phyloP scores from a whole-genome alignment of 1,284 basidiomycete species.

The Cryptococcus sp. region DNA sequence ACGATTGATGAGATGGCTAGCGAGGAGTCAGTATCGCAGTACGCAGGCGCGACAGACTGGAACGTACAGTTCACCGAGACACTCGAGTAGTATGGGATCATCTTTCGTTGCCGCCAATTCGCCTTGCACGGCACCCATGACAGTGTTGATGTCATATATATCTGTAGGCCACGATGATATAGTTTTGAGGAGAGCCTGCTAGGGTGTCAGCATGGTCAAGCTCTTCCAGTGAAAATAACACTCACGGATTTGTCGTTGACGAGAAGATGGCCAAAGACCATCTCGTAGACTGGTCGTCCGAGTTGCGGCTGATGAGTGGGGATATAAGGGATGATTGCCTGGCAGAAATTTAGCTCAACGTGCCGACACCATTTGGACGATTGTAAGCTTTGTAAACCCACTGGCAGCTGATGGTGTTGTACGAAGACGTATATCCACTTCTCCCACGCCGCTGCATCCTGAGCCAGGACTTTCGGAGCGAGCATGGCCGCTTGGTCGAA shows the following conservation, averaged over 20 bases:
- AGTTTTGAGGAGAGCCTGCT: slow-evolving; percentile 70
- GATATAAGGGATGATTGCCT: slow-evolving; percentile 86
- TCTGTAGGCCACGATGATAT: slow-evolving; percentile 86
- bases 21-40: not conserved
- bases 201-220: not conserved
- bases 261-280: slow-evolving; percentile 88
- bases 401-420: slow-evolving; percentile 76
- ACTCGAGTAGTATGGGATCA: slow-evolving; percentile 77
- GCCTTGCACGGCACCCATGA: slow-evolving; percentile 83
- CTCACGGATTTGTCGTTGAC: slow-evolving; percentile 71
- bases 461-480: slow-evolving; percentile 83
- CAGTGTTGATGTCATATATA: slow-evolving; percentile 84
- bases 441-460: slow-evolving; percentile 83
- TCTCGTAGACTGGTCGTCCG: slow-evolving; percentile 85
- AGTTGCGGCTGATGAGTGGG: slow-evolving; percentile 81
- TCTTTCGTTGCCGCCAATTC: slow-evolving; percentile 70
- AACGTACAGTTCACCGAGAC: slow-evolving; percentile 81
- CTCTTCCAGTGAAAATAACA: slow-evolving; percentile 7
- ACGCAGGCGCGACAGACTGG: not conserved
- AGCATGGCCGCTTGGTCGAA: slow-evolving; percentile 79
- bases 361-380: not conserved
- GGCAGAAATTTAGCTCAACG: not conserved
- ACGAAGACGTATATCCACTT: slow-evolving; percentile 92
- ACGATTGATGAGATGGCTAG: slow-evolving; percentile 76
- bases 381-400: slow-evolving; percentile 45